phyloP scores from a whole-genome alignment of 139 green algal species.

The Coelastrella sp. region DNA sequence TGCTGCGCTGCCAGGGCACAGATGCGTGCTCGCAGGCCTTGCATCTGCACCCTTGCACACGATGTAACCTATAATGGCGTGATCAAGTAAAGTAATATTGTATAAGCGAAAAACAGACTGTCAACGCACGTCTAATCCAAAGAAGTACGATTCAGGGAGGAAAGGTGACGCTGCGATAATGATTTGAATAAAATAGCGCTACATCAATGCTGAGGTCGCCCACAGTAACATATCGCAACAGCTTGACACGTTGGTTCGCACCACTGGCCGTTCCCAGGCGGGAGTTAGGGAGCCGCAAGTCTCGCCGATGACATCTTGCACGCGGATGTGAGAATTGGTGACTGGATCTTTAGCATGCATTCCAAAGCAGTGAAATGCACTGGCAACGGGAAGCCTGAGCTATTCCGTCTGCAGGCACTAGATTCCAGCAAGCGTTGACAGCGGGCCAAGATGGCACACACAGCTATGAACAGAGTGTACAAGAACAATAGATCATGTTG shows the following conservation, averaged over 20 bases:
- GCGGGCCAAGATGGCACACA: constrained; percentile 13
- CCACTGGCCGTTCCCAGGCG: too few relatives aligned
- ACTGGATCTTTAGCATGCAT: neutral
- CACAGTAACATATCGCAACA: too few relatives aligned
- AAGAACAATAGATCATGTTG: neutral
- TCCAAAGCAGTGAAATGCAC: too few relatives aligned
- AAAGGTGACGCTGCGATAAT: too few relatives aligned
- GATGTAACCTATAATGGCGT: neutral
- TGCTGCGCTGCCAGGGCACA: constrained; percentile 50
- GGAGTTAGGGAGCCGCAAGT: neutral
- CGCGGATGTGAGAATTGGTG: neutral
- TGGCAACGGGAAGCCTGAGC: neutral
- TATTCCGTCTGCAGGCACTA: neutral
- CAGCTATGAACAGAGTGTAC: neutral
- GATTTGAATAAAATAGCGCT: too few relatives aligned
- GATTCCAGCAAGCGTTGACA: neutral
- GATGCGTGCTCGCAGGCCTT: constrained; percentile 50
- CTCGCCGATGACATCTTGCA: neutral
- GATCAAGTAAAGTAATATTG: too few relatives aligned
- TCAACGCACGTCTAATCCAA: neutral
- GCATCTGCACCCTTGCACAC: constrained; percentile 17
- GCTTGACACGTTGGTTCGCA: too few relatives aligned
- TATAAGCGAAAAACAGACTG: too few relatives aligned
- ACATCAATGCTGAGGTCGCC: too few relatives aligned
- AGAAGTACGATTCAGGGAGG: too few relatives aligned